Conservation (phyloP, 441 rosid genomes). For the Monsonia emarginata region DNA sequence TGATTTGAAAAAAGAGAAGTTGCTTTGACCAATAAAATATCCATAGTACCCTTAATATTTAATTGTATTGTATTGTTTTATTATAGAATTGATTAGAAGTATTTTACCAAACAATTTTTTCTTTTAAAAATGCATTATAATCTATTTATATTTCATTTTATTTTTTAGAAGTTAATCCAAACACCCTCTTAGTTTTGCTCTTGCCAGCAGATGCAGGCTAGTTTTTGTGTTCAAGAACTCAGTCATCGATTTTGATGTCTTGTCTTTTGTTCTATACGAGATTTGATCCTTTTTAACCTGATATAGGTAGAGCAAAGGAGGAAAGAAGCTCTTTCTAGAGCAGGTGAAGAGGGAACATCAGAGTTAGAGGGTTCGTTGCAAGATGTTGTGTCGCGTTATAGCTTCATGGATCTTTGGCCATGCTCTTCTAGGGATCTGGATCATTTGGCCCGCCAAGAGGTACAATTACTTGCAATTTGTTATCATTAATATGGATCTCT, state of each 20-base stretch:
- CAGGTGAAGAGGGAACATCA: conserved; percentile 56
- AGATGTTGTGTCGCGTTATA: conserved; percentile 72
- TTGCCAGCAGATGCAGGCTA: too few relatives aligned
- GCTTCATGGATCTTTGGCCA: conserved; percentile 96
- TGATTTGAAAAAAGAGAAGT: too few relatives aligned
- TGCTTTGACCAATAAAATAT: too few relatives aligned
- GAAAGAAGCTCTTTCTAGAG: conserved; percentile 79
- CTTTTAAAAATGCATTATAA: too few relatives aligned
- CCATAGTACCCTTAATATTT: too few relatives aligned
- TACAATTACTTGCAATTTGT: conserved; percentile 22
- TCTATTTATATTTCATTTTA: too few relatives aligned
- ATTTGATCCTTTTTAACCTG: not conserved
- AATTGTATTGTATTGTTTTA: too few relatives aligned
- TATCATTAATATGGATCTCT: not conserved
- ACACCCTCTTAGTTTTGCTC: too few relatives aligned
- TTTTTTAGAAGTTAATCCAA: too few relatives aligned
- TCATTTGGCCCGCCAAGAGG: conserved; percentile 86
- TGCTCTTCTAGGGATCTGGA: conserved; percentile 80
- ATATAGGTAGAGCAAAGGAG: conserved; percentile 88
- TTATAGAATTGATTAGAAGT: too few relatives aligned
- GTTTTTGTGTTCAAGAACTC: not conserved
- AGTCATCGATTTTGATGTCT: not conserved
- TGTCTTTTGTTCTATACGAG: not conserved
- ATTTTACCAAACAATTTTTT: too few relatives aligned
- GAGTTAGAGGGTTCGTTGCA: conserved; percentile 56